Evolutionary conservation across 306 rosid species (phyloP).

Genomic region (Quercus alba): DNA sequence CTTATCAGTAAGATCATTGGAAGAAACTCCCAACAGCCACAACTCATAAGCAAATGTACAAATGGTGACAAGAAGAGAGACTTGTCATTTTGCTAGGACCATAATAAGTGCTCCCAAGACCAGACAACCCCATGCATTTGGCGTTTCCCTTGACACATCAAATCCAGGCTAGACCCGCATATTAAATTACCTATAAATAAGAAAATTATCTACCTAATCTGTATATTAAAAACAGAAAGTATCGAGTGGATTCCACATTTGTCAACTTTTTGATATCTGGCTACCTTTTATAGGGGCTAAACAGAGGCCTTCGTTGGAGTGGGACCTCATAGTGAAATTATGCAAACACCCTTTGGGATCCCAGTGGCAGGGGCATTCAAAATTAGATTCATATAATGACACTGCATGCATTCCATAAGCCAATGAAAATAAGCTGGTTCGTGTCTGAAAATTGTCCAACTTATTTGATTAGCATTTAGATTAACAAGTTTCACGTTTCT

Average conservation of each 20-base stretch:
- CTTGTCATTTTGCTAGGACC: constrained; percentile 2
- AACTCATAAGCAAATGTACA: not conserved
- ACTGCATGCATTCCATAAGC: too few species aligned
- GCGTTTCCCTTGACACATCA: constrained; percentile 22
- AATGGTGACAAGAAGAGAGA: too few species aligned
- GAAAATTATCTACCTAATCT: constrained; percentile 14
- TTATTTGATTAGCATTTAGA: too few species aligned
- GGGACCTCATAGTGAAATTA: not conserved
- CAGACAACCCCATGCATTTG: constrained; percentile 5
- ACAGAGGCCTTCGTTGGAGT: not conserved
- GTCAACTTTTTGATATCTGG: constrained; percentile 17
- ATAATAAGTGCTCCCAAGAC: not conserved
- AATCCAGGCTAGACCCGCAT: constrained; percentile 39
- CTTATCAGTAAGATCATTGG: not conserved
- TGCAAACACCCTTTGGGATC: not conserved
- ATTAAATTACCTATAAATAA: not conserved
- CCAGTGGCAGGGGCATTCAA: not conserved
- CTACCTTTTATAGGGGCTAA: not conserved
- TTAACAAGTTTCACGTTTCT: too few species aligned
- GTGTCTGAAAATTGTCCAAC: too few species aligned
- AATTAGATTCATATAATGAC: too few species aligned
- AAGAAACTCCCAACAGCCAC: not conserved
- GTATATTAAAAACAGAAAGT: not conserved
- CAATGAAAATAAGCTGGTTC: too few species aligned
- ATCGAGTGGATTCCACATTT: not conserved